Percentiles rank a stretch among this genome's conserved stretches.
phyloP scores from a whole-genome alignment of 148 eudicot species.

The Silene conica region DNA sequence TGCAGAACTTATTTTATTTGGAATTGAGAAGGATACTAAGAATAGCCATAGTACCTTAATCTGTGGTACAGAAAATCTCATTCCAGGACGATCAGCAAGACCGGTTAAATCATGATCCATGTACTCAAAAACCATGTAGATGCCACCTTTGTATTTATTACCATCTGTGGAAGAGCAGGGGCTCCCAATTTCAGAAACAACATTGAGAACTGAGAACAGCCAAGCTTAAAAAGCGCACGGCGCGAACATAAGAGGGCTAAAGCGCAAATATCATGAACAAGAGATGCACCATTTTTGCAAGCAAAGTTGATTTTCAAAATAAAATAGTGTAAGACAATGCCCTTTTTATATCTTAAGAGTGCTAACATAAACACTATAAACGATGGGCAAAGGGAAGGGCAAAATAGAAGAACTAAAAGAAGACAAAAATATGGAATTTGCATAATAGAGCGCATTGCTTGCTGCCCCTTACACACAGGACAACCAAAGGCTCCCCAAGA shows the following conservation, averaged over 20 bases:
- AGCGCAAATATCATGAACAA: neutral
- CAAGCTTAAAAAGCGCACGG: neutral
- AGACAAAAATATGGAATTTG: neutral
- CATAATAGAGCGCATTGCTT: too few relatives aligned
- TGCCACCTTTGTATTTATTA: slow-evolving; percentile 69
- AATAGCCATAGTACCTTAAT: slow-evolving; percentile 26
- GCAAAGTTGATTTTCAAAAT: neutral
- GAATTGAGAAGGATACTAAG: neutral
- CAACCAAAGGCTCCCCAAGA: too few relatives aligned
- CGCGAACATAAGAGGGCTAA: neutral
- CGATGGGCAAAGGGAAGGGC: neutral
- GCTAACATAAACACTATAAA: too few relatives aligned
- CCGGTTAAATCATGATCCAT: slow-evolving; percentile 90
- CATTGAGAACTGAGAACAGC: neutral
- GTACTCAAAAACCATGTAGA: slow-evolving; percentile 94
- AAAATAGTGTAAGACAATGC: neutral
- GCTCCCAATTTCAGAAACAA: neutral
- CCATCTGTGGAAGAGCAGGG: slow-evolving; percentile 34
- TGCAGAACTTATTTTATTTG: neutral
- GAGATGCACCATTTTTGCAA: neutral
- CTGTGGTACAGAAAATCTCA: slow-evolving; percentile 42
- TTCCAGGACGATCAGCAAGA: slow-evolving; percentile 76
- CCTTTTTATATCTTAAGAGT: neutral
- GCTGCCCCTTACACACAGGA: too few relatives aligned
- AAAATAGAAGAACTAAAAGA: neutral